These are phyloP conservation scores for Fusarium coffeatum DNA, from an alignment of 2,329 filamentous ascomycete genomes.

Conservation along the genomic window DNA sequence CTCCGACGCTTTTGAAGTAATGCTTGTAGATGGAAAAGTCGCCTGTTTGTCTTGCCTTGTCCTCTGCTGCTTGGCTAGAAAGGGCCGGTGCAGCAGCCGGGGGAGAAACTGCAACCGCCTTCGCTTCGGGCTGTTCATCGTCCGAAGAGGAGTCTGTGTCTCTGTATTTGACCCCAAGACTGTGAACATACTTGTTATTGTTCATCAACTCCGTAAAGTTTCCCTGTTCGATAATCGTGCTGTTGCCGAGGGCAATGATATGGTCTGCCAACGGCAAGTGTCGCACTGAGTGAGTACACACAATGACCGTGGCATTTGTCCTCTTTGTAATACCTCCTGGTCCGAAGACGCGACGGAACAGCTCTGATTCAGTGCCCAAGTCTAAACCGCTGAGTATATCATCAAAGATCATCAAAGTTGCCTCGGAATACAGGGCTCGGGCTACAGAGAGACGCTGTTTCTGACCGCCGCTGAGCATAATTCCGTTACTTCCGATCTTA, in stretches of 20 bases:
- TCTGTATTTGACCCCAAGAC: constrained; percentile 50
- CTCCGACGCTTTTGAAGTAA: constrained; percentile 49
- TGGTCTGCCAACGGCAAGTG: constrained; percentile 56
- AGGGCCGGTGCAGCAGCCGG: neutral
- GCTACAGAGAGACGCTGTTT: constrained; percentile 54
- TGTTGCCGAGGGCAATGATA: constrained; percentile 59
- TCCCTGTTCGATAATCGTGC: constrained; percentile 57
- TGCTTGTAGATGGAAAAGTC: constrained; percentile 52
- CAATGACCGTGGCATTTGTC: constrained; percentile 55
- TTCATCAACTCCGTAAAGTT: constrained; percentile 43
- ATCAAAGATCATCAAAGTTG: constrained; percentile 58
- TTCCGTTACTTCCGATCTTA: constrained; percentile 55
- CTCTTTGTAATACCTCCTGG: constrained; percentile 54
- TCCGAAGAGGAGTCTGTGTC: constrained; percentile 3
- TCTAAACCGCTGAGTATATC: constrained; percentile 60
- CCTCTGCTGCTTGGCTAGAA: constrained; percentile 17
- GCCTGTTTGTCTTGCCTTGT: constrained; percentile 47
- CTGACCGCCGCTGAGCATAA: constrained; percentile 59
- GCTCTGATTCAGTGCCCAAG: constrained; percentile 55
- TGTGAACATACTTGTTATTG: constrained; percentile 54
- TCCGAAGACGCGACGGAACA: constrained; percentile 59
- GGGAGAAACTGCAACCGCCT: neutral
- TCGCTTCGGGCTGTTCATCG: neutral
- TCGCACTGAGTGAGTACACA: constrained; percentile 52
- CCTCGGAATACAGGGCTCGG: constrained; percentile 57